Percentiles rank a stretch among this genome's conserved stretches.
phyloP scores from a whole-genome alignment of 2,329 filamentous ascomycete species.

The Colletotrichum lentis region DNA sequence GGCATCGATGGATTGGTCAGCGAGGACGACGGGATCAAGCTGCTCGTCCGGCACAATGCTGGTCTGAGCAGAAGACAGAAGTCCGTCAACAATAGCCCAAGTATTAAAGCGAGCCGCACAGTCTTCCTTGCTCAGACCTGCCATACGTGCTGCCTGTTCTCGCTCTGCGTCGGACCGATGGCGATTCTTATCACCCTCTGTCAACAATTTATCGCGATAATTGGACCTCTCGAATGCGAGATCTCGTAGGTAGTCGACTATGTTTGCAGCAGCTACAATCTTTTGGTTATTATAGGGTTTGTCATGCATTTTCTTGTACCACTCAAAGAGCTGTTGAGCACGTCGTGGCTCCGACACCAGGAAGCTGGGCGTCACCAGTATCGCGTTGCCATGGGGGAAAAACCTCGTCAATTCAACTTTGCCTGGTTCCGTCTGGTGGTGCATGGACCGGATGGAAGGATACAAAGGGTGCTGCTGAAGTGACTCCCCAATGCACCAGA shows the following conservation, averaged over 20 bases:
- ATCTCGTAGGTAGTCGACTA: conserved; percentile 45
- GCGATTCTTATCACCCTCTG: background rate
- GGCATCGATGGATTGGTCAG: conserved; percentile 58
- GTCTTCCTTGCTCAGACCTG: conserved; percentile 23
- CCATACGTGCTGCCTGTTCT: background rate
- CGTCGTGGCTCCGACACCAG: conserved; percentile 50
- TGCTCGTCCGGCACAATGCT: conserved; percentile 47
- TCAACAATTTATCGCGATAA: conserved; percentile 7
- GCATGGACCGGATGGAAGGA: conserved; percentile 28
- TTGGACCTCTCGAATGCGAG: conserved; percentile 37
- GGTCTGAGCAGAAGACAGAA: conserved; percentile 40
- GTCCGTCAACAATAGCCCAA: conserved; percentile 32
- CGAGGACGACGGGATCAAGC: conserved; percentile 54
- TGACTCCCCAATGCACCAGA: conserved; percentile 55
- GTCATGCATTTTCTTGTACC: conserved; percentile 40
- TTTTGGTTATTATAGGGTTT: conserved; percentile 31
- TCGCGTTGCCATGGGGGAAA: conserved; percentile 46
- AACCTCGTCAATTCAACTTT: conserved; percentile 38
- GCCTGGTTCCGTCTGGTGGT: conserved; percentile 17
- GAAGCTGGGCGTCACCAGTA: conserved; percentile 55
- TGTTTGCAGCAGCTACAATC: conserved; percentile 45
- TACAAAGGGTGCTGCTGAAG: conserved; percentile 39
- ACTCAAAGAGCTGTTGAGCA: conserved; percentile 49
- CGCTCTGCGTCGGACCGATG: background rate
- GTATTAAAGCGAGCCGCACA: conserved; percentile 31